A percentile compares a stretch with the other conserved stretches of the same genome.
Evolutionary conservation across 345 rosid species (phyloP).

Genomic region (Lagerstroemia speciosa): DNA sequence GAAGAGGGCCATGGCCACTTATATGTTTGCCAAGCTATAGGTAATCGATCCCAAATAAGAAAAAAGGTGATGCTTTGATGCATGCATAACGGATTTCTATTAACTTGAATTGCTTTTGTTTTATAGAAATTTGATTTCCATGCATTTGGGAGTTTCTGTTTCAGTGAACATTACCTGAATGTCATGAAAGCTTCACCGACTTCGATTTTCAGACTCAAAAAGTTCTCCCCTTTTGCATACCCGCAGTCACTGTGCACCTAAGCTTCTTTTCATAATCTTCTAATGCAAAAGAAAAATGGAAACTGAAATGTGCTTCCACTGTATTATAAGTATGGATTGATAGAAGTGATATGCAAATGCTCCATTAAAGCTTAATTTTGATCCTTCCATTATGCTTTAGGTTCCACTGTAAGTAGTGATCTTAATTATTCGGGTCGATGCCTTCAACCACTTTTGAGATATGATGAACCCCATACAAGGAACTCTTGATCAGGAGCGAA

Average conservation of each 20-base stretch:
- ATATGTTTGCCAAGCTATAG: conserved; percentile 85
- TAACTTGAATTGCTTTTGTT: neutral
- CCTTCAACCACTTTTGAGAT: neutral
- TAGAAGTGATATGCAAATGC: neutral
- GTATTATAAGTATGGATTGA: neutral
- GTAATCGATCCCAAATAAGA: conserved; percentile 73
- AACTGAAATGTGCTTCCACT: neutral
- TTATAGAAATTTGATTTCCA: neutral
- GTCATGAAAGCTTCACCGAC: neutral
- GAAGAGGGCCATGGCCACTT: conserved; percentile 94
- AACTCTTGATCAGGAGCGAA: no score
- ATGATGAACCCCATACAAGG: neutral
- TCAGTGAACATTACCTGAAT: neutral
- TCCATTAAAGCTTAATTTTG: neutral
- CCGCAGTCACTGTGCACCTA: neutral
- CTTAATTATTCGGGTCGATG: neutral
- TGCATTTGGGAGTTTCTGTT: neutral
- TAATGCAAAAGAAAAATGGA: neutral
- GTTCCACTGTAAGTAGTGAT: neutral
- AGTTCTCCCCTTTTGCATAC: neutral
- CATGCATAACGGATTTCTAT: neutral
- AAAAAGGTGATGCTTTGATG: conserved; percentile 47
- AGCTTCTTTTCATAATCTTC: neutral
- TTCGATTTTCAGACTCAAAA: neutral
- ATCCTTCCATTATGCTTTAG: neutral